Evolutionary conservation across 441 rosid genomes (phyloP).

Genomic region (Erodium moschatum): DNA sequence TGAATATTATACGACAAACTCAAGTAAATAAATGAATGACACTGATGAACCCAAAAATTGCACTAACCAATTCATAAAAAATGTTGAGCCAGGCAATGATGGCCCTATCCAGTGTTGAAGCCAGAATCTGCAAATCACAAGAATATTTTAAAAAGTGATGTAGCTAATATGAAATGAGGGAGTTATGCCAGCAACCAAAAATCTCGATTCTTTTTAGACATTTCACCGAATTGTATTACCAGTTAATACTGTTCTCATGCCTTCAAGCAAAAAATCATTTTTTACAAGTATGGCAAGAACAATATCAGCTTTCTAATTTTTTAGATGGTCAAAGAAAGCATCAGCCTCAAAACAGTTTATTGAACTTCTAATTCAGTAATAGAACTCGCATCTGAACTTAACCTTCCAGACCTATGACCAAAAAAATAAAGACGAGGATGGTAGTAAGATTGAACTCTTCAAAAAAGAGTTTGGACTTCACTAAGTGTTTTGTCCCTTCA

Average conservation of each 20-base stretch:
- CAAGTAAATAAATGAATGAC: not conserved
- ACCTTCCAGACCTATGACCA: not conserved
- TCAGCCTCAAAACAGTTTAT: too few relatives aligned
- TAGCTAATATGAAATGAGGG: conserved; percentile 1
- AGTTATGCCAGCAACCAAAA: not conserved
- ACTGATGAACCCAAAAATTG: conserved; percentile 12
- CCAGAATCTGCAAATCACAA: conserved; percentile 78
- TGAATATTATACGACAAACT: not conserved
- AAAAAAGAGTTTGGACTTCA: not conserved
- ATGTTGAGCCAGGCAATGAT: conserved; percentile 76
- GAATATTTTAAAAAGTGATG: conserved; percentile 18
- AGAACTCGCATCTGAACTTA: not conserved
- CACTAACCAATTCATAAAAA: conserved; percentile 91
- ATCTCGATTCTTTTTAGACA: too few relatives aligned
- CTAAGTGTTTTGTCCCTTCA: conserved; percentile 2
- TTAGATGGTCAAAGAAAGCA: not conserved
- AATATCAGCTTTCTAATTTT: not conserved
- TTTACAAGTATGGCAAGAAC: not conserved
- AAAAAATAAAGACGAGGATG: not conserved
- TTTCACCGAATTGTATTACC: not conserved
- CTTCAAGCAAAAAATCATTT: not conserved
- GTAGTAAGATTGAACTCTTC: not conserved
- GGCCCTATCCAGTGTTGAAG: conserved; percentile 99
- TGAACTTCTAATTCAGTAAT: not conserved
- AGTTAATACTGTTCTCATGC: not conserved